Conservation (phyloP, 73 alveolate species). For the Paramecium octaurelia region DNA sequence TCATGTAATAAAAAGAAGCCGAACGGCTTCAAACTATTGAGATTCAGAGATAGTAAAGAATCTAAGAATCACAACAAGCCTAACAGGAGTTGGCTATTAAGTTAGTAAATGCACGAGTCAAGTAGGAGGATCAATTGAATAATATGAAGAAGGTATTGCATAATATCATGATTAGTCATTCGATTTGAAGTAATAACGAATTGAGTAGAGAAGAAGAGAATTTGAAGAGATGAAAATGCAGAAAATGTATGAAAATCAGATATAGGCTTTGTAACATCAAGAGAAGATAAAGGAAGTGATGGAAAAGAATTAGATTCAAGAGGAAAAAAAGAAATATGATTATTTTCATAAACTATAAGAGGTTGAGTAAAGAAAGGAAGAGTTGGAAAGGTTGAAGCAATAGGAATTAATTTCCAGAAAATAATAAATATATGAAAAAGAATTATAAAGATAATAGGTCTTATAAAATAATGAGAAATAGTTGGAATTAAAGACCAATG, state of each 20-base stretch:
- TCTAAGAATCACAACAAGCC: conserved; percentile 11
- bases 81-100: not conserved
- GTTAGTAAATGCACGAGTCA: not conserved
- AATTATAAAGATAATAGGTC: conserved; percentile 2
- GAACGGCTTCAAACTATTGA: conserved; percentile 8
- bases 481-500: conserved; percentile 8
- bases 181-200: not conserved
- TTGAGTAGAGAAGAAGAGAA: conserved; percentile 45
- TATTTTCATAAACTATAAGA: not conserved
- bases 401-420: not conserved
- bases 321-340: conserved; percentile 15
- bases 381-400: not conserved
- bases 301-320: not conserved
- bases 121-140: not conserved
- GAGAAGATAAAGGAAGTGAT: conserved; percentile 12
- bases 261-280: not conserved
- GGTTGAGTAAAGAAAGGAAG: conserved; percentile 5
- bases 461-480: not conserved
- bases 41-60: conserved; percentile 11
- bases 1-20: not conserved
- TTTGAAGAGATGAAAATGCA: not conserved
- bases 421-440: not conserved
- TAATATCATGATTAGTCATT: not conserved
- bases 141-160: not conserved
- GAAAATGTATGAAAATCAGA: not conserved